A percentile compares a stretch with the other conserved stretches of the same genome.
phyloP scores from a whole-genome alignment of 768 basidiomycete species.

The Termitomyces sp. region DNA sequence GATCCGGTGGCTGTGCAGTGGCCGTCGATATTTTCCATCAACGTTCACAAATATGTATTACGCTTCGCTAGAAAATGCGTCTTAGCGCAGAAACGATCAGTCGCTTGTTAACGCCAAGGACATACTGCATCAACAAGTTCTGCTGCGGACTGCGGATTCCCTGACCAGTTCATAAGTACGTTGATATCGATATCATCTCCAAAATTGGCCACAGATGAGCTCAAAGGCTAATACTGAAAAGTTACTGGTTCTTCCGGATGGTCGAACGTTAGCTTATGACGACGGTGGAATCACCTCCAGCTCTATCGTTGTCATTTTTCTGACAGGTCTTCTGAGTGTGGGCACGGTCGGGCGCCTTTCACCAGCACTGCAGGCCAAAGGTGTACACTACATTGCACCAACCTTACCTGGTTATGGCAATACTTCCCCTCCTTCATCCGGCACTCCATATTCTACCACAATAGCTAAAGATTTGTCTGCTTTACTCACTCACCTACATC shows the following conservation, averaged over 20 bases:
- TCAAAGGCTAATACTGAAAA: slow-evolving; percentile 9
- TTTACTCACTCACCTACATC: slow-evolving; percentile 35
- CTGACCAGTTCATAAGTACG: neutral
- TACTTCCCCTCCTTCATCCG: slow-evolving; percentile 28
- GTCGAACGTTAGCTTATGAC: slow-evolving; percentile 34
- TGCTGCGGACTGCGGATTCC: neutral
- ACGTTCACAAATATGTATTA: too few species aligned
- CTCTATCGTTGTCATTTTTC: slow-evolving; percentile 31
- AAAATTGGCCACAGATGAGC: neutral
- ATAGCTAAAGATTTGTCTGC: slow-evolving; percentile 31
- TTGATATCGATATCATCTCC: neutral
- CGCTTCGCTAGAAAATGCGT: too few species aligned
- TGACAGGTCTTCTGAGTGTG: slow-evolving; percentile 34
- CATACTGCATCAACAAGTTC: neutral
- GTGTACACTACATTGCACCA: slow-evolving; percentile 29
- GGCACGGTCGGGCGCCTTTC: slow-evolving; percentile 21
- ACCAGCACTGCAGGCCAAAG: slow-evolving; percentile 18
- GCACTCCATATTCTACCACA: slow-evolving; percentile 25
- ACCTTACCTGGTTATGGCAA: slow-evolving; percentile 46
- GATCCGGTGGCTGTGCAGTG: too few species aligned
- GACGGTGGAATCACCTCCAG: slow-evolving; percentile 29
- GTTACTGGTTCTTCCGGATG: slow-evolving; percentile 15
- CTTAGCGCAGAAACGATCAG: too few species aligned
- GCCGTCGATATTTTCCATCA: too few species aligned
- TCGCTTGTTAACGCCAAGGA: neutral